Conservation (phyloP, 768 basidiomycete species). For the Phaffia australis region DNA sequence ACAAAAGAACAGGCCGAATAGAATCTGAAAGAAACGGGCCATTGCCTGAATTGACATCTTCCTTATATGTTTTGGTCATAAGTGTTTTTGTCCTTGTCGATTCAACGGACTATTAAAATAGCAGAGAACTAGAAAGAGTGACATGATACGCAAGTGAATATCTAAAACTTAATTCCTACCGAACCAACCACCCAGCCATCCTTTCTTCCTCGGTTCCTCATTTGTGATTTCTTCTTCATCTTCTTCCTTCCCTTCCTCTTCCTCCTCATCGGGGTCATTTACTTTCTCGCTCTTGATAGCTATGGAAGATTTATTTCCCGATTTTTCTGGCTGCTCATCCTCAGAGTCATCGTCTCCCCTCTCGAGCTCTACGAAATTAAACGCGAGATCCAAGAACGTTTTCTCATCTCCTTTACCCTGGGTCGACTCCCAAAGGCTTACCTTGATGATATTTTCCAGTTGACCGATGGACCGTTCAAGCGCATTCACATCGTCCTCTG, state of each 20-base stretch:
- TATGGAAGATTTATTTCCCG: background rate
- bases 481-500: conserved; percentile 40
- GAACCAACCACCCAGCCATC: conserved; percentile 17
- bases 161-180: conserved; percentile 5
- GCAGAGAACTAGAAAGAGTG: too few relatives aligned
- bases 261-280: conserved; percentile 6
- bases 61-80: too few relatives aligned
- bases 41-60: too few relatives aligned
- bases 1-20: too few relatives aligned
- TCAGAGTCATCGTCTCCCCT: background rate
- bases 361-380: conserved; percentile 8
- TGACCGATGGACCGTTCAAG: conserved; percentile 48
- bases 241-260: conserved; percentile 1
- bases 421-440: background rate
- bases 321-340: background rate
- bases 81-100: too few relatives aligned
- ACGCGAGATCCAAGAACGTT: conserved; percentile 11
- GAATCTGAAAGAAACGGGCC: too few relatives aligned
- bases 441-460: conserved; percentile 49
- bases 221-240: conserved; percentile 1
- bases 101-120: too few relatives aligned
- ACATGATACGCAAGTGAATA: too few relatives aligned
- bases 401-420: background rate
- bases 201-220: conserved; percentile 5
- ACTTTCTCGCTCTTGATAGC: background rate